Evolutionary conservation across 192 early-diverging fungal species (phyloP).

Genomic region (Backusella tarrabulga): DNA sequence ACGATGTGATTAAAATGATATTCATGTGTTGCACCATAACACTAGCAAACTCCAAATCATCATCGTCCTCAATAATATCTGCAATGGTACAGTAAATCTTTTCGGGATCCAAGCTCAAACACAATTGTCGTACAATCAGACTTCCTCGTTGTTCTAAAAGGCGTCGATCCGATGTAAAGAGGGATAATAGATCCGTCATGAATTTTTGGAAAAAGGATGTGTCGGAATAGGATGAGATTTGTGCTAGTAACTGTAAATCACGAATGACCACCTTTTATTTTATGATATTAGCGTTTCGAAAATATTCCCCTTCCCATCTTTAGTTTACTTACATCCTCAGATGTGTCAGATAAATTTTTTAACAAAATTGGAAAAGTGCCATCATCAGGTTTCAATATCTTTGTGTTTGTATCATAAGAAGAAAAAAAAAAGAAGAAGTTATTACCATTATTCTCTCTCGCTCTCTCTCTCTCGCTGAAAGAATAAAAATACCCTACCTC

Average conservation of each 20-base stretch:
- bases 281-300: not conserved
- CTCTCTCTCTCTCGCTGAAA: not conserved
- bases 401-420: not conserved
- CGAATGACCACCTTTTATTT: slow-evolving; percentile 68
- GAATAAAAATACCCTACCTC: slow-evolving; percentile 38
- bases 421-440: not conserved
- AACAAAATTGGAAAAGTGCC: slow-evolving; percentile 83
- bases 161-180: slow-evolving; percentile 87
- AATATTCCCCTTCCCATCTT: too few relatives aligned
- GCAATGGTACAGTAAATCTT: slow-evolving; percentile 88
- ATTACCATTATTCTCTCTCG: not conserved
- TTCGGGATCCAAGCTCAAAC: slow-evolving; percentile 87
- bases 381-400: slow-evolving; percentile 86
- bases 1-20: slow-evolving; percentile 93
- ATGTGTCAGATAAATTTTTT: slow-evolving; percentile 86
- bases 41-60: slow-evolving; percentile 93
- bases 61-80: slow-evolving; percentile 81
- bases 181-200: slow-evolving; percentile 80
- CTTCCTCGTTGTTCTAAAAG: slow-evolving; percentile 88
- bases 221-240: slow-evolving; percentile 82
- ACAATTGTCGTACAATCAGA: slow-evolving; percentile 91
- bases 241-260: slow-evolving; percentile 95
- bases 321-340: slow-evolving; percentile 69
- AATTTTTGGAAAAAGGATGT: slow-evolving; percentile 84
- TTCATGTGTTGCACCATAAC: slow-evolving; percentile 98